Percentiles rank a stretch among this genome's conserved stretches.
phyloP scores from a whole-genome alignment of 345 rosid species.

The Firmiana major region DNA sequence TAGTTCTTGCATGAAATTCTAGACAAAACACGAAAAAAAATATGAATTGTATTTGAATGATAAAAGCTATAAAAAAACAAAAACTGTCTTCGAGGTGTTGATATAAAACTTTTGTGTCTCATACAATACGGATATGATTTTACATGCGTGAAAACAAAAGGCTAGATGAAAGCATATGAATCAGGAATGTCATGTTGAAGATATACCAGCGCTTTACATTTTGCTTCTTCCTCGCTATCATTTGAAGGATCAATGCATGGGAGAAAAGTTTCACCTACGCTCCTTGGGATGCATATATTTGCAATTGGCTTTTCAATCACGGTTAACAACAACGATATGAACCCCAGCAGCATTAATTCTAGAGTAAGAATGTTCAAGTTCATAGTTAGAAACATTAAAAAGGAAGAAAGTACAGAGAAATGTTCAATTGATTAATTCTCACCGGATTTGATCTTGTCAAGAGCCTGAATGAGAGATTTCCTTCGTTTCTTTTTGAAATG shows the following conservation, averaged over 20 bases:
- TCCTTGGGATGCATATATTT: conserved; percentile 52
- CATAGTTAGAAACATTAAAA: not conserved
- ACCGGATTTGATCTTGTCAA: conserved; percentile 89
- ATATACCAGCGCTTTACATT: conserved; percentile 40
- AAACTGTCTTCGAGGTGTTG: too few species aligned
- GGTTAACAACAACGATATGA: conserved; percentile 67
- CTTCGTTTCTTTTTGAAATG: conserved; percentile 49
- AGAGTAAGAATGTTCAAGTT: not conserved
- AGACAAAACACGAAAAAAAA: too few species aligned
- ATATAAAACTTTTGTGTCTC: too few species aligned
- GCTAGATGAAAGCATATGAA: too few species aligned
- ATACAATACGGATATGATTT: too few species aligned
- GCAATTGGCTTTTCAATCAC: conserved; percentile 51
- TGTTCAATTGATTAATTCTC: not conserved
- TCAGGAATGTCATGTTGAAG: not conserved
- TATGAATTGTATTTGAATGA: too few species aligned
- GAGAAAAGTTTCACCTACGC: conserved; percentile 37
- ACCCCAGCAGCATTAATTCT: conserved; percentile 82
- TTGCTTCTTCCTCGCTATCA: conserved; percentile 40
- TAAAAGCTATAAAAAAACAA: too few species aligned
- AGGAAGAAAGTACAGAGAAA: not conserved
- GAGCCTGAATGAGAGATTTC: conserved; percentile 62
- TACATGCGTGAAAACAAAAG: too few species aligned
- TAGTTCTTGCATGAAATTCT: too few species aligned
- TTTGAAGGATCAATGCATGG: conserved; percentile 33